A percentile compares a stretch with the other conserved stretches of the same genome.
These are phyloP conservation scores for Coriolopsis trogii DNA, from an alignment of 1,284 basidiomycete genomes.

Conservation along the genomic window DNA sequence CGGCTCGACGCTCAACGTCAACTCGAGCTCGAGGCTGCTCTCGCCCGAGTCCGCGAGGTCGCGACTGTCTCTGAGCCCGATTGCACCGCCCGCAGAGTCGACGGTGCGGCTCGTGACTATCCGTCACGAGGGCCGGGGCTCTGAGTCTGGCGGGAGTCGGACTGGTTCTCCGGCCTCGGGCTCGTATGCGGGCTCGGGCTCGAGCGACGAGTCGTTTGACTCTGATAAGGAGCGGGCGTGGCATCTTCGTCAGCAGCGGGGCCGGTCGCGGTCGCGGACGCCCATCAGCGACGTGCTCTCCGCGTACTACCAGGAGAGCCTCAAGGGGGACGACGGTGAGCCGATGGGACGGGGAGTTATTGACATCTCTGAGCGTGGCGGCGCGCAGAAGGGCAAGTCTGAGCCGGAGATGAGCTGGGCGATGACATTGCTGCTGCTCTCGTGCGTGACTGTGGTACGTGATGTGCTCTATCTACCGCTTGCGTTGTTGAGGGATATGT, in stretches of 20 bases:
- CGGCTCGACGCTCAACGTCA: not conserved
- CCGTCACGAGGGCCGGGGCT: slow-evolving; percentile 5
- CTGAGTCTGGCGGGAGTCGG: not conserved
- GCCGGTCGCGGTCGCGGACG: slow-evolving; percentile 14
- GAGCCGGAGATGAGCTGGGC: slow-evolving; percentile 57
- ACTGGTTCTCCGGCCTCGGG: not conserved
- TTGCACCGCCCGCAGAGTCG: slow-evolving; percentile 20
- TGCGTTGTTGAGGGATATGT: not conserved
- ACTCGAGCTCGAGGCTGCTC: slow-evolving; percentile 12
- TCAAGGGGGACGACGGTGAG: slow-evolving; percentile 3
- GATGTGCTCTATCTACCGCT: not conserved
- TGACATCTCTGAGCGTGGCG: slow-evolving; percentile 5
- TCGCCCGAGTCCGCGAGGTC: slow-evolving; percentile 24
- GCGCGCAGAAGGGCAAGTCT: slow-evolving; percentile 1
- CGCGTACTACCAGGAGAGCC: slow-evolving; percentile 26
- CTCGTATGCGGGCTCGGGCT: not conserved
- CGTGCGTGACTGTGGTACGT: slow-evolving; percentile 67
- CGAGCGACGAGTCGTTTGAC: slow-evolving; percentile 16
- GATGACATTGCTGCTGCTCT: slow-evolving; percentile 58
- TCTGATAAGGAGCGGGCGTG: slow-evolving; percentile 7
- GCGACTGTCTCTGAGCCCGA: slow-evolving; percentile 19
- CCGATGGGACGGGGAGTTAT: slow-evolving; percentile 3
- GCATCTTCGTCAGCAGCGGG: not conserved
- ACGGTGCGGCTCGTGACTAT: slow-evolving; percentile 35
- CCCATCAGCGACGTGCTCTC: slow-evolving; percentile 31